Base-by-base conservation (phyloP, 495 filamentous ascomycete genomes). In the Daldinia vernicosa region DNA sequence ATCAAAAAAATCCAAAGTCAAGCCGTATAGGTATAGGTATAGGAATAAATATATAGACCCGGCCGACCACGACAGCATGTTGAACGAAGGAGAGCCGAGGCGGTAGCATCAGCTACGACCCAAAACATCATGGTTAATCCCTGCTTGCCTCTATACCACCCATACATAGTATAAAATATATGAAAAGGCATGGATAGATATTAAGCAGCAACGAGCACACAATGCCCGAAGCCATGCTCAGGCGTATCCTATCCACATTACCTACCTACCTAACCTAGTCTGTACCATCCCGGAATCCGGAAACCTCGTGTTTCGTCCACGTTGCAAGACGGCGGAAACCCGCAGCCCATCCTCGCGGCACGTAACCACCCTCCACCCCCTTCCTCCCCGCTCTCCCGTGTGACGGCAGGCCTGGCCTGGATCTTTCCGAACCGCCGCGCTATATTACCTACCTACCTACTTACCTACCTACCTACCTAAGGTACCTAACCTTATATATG, bases 261-360 rank as follows among this genome's bases (percentile, higher is more conserved):
- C 17, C 55, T 39, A 39, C 43, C 32, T 28, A 22, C 26, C 5
- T 27, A 11, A 26, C 26, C 51, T 15, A 35, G 30, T 35, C 28
- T 37, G 17, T 45, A 43, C 55, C 22, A 60, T 50, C 56, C 73
- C 72, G 73, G 75, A 71, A 66, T 71, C 70, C 73, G 75, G 73
- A 66, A 75, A 65, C 59, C 64, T 63, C 57, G 64, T 69, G 64
- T 54, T 74, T 70, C 61, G 63, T 53, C 59, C 59, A 67, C 63
- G 67, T 63, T 63, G 63, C 67, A 71, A 60, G 59, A 32, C 39
- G 37, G 30, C 66, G 63, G 71, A 22, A 66, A 60, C 61, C 27
- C 40, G 53, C 62, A 70, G 57, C 60, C 15, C 35, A 55, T 67
- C 67, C 60, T 67, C 62, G 65, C 60, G 60, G 65, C 33, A 68